phyloP scores from a whole-genome alignment of 2,329 filamentous ascomycete genomes.

The Coniella lustricola region DNA sequence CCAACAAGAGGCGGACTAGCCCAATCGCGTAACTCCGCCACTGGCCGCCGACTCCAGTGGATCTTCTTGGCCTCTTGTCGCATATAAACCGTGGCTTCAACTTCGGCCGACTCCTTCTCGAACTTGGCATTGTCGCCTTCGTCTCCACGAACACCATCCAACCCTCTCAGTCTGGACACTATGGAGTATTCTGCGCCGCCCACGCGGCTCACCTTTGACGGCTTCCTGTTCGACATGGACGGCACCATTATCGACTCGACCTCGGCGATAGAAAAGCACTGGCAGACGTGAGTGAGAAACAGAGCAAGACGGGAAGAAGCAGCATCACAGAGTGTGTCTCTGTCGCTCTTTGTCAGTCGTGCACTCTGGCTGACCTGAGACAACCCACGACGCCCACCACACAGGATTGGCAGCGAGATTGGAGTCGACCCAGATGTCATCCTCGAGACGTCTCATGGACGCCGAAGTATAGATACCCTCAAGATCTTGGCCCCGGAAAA shows the following conservation, averaged over 20 bases:
- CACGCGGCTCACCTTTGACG: constrained; percentile 42
- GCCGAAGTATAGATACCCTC: constrained; percentile 81
- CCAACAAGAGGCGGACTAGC: constrained; percentile 6
- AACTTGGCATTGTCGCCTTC: too few relatives aligned
- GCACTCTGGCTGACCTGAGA: constrained; percentile 10
- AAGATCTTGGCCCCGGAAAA: constrained; percentile 72
- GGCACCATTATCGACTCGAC: constrained; percentile 81
- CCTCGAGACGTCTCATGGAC: constrained; percentile 83
- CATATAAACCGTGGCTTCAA: not conserved
- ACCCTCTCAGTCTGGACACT: not conserved
- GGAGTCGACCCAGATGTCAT: constrained; percentile 80
- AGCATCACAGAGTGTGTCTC: not conserved
- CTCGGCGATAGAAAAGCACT: constrained; percentile 68
- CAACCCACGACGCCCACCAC: not conserved
- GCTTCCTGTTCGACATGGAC: constrained; percentile 68
- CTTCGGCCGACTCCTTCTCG: too few relatives aligned
- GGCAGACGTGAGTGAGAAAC: constrained; percentile 50
- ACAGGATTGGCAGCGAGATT: constrained; percentile 72
- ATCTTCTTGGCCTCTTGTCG: not conserved
- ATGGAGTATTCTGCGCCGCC: constrained; percentile 35
- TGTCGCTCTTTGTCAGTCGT: not conserved
- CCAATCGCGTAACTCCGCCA: constrained; percentile 9
- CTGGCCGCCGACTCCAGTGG: not conserved
- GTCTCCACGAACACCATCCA: too few relatives aligned
- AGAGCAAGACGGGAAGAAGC: not conserved